Evolutionary conservation across 331 rosid genomes (phyloP).

Genomic region (Rosa hybrid): DNA sequence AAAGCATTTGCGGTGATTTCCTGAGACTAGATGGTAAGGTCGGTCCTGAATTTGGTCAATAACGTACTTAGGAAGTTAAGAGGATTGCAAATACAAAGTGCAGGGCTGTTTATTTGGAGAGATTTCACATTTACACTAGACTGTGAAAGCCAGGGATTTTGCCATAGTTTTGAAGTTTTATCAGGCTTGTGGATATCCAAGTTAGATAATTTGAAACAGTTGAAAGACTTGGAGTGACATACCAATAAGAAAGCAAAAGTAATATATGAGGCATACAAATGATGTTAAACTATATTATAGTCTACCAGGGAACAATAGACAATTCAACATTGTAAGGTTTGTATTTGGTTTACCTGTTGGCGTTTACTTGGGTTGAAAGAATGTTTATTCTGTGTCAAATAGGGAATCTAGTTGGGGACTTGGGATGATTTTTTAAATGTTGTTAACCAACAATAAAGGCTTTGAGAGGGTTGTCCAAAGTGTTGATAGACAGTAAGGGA

Average conservation of each 20-base stretch:
- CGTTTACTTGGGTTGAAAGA: neutral
- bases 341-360: neutral
- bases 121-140: neutral
- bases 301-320: neutral
- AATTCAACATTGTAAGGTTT: neutral
- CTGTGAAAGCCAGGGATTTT: neutral
- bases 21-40: neutral
- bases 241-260: neutral
- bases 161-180: neutral
- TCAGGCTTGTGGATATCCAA: neutral
- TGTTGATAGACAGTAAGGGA: neutral
- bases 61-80: neutral
- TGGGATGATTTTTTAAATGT: neutral
- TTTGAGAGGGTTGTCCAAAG: neutral
- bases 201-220: neutral
- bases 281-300: neutral
- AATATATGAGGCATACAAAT: neutral
- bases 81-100: neutral
- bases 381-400: neutral
- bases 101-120: neutral
- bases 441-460: neutral
- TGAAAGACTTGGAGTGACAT: neutral
- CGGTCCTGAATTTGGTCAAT: neutral
- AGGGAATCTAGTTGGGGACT: neutral
- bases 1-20: constrained; percentile 3